These are phyloP conservation scores for Houttuynia cordata DNA, from an alignment of 164 flowering plant genomes.

Conservation along the genomic window DNA sequence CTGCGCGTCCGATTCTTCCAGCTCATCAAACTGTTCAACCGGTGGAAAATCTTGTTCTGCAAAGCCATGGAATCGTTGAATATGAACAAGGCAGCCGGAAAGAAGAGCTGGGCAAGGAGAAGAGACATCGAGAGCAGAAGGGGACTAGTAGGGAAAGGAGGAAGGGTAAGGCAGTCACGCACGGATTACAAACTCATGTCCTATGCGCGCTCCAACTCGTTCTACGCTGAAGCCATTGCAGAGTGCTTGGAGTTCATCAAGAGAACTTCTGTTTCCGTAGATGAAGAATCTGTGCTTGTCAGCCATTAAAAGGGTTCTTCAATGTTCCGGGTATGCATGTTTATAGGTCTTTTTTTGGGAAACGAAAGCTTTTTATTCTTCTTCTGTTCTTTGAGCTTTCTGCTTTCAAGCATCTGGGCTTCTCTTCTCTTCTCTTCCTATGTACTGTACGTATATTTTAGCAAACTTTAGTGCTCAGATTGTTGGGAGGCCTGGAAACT, in stretches of 20 bases:
- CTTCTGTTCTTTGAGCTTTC: too few species aligned
- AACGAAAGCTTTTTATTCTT: too few species aligned
- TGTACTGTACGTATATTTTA: too few species aligned
- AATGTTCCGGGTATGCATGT: not conserved
- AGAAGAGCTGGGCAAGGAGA: slow-evolving; percentile 4
- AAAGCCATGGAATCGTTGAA: slow-evolving; percentile 16
- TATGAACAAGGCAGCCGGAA: slow-evolving; percentile 6
- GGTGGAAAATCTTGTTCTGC: slow-evolving; percentile 23
- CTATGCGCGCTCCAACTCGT: slow-evolving; percentile 41
- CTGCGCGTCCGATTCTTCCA: slow-evolving; percentile 23
- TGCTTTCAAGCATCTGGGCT: not conserved
- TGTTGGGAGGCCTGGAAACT: too few species aligned
- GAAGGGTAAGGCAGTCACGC: not conserved
- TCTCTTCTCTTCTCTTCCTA: too few species aligned
- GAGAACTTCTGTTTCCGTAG: slow-evolving; percentile 30
- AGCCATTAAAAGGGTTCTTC: not conserved
- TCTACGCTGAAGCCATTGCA: slow-evolving; percentile 65
- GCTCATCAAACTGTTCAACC: slow-evolving; percentile 22
- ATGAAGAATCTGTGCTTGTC: slow-evolving; percentile 3
- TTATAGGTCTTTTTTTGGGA: too few species aligned
- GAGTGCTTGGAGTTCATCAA: slow-evolving; percentile 80
- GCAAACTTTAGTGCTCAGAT: too few species aligned
- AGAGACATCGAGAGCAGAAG: slow-evolving; percentile 1
- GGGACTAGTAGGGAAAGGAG: slow-evolving; percentile 2
- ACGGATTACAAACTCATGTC: slow-evolving; percentile 16